Evolutionary conservation across 805 yeast species (phyloP).

Genomic region (Metschnikowia kofuensis): DNA sequence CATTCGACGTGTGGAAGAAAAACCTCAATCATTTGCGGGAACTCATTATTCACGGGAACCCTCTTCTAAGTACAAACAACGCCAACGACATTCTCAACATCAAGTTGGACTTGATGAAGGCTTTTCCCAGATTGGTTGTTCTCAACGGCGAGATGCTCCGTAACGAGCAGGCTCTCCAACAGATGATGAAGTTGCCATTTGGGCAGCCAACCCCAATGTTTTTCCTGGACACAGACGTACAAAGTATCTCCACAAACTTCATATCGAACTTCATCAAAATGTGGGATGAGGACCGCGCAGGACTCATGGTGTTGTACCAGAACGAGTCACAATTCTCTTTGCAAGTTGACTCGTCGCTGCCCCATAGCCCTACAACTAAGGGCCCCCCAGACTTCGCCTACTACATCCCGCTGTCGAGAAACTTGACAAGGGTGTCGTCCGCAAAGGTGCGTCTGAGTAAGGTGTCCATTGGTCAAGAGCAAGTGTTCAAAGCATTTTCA

Average conservation of each 20-base stretch:
- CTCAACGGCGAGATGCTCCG: constrained; percentile 78
- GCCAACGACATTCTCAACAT: constrained; percentile 38
- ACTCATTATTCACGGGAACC: constrained; percentile 75
- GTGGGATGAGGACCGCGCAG: constrained; percentile 80
- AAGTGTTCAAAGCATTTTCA: constrained; percentile 57
- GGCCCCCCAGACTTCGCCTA: constrained; percentile 52
- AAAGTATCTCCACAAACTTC: constrained; percentile 71
- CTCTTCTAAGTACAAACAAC: constrained; percentile 45
- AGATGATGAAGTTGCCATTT: constrained; percentile 55
- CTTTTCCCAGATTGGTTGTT: constrained; percentile 77
- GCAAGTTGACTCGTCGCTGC: constrained; percentile 70
- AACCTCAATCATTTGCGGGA: constrained; percentile 75
- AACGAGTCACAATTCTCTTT: constrained; percentile 81
- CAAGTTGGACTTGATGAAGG: constrained; percentile 58
- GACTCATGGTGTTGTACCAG: constrained; percentile 71
- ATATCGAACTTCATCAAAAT: constrained; percentile 68
- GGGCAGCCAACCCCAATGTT: constrained; percentile 60
- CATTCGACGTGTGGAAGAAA: constrained; percentile 72
- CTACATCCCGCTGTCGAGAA: constrained; percentile 74
- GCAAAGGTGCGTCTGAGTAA: constrained; percentile 55
- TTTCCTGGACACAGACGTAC: constrained; percentile 75
- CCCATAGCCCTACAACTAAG: constrained; percentile 35
- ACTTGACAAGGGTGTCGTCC: constrained; percentile 59
- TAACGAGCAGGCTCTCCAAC: constrained; percentile 59
- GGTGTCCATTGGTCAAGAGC: constrained; percentile 65